Evolutionary conservation across 2,329 filamentous ascomycete genomes (phyloP).

Genomic region (Magnaporthiopsis incrustans): DNA sequence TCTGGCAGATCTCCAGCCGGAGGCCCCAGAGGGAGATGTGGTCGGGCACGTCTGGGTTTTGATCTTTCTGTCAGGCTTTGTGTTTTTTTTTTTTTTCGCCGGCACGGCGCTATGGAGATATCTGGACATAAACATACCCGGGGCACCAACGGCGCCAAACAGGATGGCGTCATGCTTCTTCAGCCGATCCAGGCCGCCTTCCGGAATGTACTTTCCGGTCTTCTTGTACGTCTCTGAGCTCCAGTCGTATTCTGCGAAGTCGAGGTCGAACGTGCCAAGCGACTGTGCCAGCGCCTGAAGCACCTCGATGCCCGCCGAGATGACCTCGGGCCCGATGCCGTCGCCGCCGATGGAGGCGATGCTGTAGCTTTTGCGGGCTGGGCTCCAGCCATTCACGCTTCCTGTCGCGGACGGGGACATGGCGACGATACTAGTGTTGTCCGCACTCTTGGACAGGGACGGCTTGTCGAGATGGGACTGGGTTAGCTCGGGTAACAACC

Average conservation of each 20-base stretch:
- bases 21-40: slow-evolving; percentile 60
- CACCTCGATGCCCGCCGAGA: slow-evolving; percentile 27
- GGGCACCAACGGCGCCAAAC: slow-evolving; percentile 23
- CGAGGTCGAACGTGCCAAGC: slow-evolving; percentile 49
- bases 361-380: slow-evolving; percentile 3
- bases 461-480: too few species aligned
- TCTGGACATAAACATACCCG: slow-evolving; percentile 12
- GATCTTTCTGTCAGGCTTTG: not conserved
- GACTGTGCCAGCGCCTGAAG: slow-evolving; percentile 26
- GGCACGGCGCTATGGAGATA: not conserved
- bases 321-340: slow-evolving; percentile 23
- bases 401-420: too few species aligned
- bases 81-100: not conserved
- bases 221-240: slow-evolving; percentile 58
- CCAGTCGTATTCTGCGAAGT: slow-evolving; percentile 59
- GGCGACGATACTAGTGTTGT: too few species aligned
- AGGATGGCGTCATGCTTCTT: slow-evolving; percentile 24
- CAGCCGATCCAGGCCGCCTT: slow-evolving; percentile 48
- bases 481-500: too few species aligned
- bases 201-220: slow-evolving; percentile 57
- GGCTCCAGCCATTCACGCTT: too few species aligned
- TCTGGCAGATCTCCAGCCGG: slow-evolving; percentile 54
- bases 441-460: too few species aligned
- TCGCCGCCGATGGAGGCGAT: slow-evolving; percentile 17
- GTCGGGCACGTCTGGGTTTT: slow-evolving; percentile 46